A percentile compares a stretch with the other conserved stretches of the same genome.
Conservation (phyloP, 192 early-diverging fungal species). For the Phycomyces nitens region DNA sequence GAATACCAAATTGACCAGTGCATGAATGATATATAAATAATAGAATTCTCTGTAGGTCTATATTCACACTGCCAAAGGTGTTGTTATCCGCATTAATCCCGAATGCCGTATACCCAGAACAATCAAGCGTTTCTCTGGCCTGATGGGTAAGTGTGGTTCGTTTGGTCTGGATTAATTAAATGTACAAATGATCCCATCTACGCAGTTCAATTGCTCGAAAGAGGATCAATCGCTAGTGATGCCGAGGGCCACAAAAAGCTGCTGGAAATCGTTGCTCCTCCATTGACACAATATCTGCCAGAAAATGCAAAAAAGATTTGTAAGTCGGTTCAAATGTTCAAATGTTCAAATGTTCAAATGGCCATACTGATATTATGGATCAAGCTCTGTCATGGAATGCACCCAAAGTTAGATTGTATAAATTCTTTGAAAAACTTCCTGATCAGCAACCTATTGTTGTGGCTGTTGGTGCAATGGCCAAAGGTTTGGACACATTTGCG, state of each 20-base stretch:
- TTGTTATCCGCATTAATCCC: slow-evolving; percentile 95
- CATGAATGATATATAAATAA: not conserved
- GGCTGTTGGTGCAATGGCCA: slow-evolving; percentile 94
- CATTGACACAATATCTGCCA: slow-evolving; percentile 91
- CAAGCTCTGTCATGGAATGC: slow-evolving; percentile 81
- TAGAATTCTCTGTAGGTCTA: slow-evolving; percentile 59
- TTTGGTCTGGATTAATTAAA: too few relatives aligned
- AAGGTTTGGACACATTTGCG: slow-evolving; percentile 91
- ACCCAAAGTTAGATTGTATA: slow-evolving; percentile 69
- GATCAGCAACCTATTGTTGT: slow-evolving; percentile 80
- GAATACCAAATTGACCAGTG: not conserved
- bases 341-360: not conserved
- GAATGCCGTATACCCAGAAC: slow-evolving; percentile 96
- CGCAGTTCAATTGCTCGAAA: slow-evolving; percentile 97
- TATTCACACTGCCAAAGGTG: slow-evolving; percentile 89
- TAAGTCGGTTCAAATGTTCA: slow-evolving; percentile 32
- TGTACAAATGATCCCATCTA: too few relatives aligned
- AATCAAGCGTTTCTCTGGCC: slow-evolving; percentile 95
- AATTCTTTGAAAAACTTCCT: slow-evolving; percentile 68
- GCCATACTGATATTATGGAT: not conserved
- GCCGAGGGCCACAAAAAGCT: slow-evolving; percentile 70
- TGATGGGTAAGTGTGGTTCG: slow-evolving; percentile 85
- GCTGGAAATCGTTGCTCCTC: slow-evolving; percentile 93
- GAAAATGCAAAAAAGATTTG: slow-evolving; percentile 76
- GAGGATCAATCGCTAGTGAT: slow-evolving; percentile 87